phyloP scores from a whole-genome alignment of 129 eudicot genomes.

The Artemisia annua region DNA sequence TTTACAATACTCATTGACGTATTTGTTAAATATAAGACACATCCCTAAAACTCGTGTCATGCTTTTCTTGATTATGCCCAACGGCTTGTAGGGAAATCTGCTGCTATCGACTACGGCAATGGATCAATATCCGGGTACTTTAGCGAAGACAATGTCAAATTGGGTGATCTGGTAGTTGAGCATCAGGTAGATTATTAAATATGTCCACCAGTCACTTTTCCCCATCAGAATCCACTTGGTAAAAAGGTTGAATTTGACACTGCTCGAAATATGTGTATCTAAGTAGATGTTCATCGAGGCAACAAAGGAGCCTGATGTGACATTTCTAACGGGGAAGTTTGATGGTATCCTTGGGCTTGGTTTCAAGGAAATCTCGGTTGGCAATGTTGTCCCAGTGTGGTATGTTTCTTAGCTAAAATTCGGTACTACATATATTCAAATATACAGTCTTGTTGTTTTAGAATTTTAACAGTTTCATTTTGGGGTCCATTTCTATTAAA shows the following conservation, averaged over 20 bases:
- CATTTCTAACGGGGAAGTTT: slow-evolving; percentile 50
- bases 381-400: slow-evolving; percentile 61
- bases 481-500: neutral
- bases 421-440: neutral
- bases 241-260: neutral
- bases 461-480: neutral
- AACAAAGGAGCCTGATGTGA: slow-evolving; percentile 44
- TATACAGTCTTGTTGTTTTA: no score
- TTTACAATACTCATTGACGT: no score
- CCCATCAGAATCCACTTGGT: neutral
- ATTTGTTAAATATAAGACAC: no score
- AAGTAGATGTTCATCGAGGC: slow-evolving; percentile 65
- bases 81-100: slow-evolving; percentile 56
- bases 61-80: no score
- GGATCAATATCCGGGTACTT: slow-evolving; percentile 69
- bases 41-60: no score
- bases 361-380: slow-evolving; percentile 39
- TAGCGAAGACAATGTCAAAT: slow-evolving; percentile 52
- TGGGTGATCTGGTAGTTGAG: slow-evolving; percentile 50
- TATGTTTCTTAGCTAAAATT: slow-evolving; percentile 19
- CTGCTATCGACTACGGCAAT: slow-evolving; percentile 63
- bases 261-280: neutral
- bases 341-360: slow-evolving; percentile 41
- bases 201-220: neutral
- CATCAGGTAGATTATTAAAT: slow-evolving; percentile 46